These are phyloP conservation scores for Cladophialophora exuberans DNA, from an alignment of 2,329 filamentous ascomycete species.

Conservation along the genomic window DNA sequence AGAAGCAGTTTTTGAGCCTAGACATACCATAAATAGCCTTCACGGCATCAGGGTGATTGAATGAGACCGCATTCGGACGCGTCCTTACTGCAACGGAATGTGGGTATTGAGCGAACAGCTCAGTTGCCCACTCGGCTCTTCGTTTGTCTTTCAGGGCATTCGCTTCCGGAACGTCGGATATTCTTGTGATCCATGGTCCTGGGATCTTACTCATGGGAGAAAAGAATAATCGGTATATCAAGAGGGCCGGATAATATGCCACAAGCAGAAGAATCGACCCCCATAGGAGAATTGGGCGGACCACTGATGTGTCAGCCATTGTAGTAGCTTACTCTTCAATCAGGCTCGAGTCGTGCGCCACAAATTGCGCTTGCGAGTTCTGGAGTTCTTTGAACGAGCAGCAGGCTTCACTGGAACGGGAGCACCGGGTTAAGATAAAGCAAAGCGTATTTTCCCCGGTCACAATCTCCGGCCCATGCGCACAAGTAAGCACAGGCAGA, in stretches of 20 bases:
- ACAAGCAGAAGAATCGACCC: conserved; percentile 6
- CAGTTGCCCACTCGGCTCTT: conserved; percentile 21
- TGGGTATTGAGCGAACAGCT: conserved; percentile 21
- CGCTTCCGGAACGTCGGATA: conserved; percentile 22
- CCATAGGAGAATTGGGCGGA: conserved; percentile 5
- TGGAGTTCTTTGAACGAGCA: background rate
- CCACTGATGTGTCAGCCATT: conserved; percentile 11
- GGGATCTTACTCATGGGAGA: conserved; percentile 33
- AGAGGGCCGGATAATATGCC: conserved; percentile 17
- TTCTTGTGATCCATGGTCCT: conserved; percentile 30
- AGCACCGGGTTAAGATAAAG: background rate
- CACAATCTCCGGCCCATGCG: conserved; percentile 1
- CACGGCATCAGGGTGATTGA: conserved; percentile 26
- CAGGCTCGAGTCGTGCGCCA: background rate
- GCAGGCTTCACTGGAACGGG: background rate
- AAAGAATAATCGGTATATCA: conserved; percentile 30
- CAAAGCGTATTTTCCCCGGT: conserved; percentile 1
- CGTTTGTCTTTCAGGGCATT: conserved; percentile 25
- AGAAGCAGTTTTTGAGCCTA: background rate
- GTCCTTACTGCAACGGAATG: conserved; percentile 23
- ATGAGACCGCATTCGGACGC: conserved; percentile 23
- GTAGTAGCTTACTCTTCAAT: background rate
- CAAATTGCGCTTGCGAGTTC: background rate
- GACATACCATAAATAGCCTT: conserved; percentile 27
- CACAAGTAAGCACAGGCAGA: too few species aligned